These are phyloP conservation scores for Geranium rotundifolium DNA, from an alignment of 345 rosid species.

Conservation along the genomic window DNA sequence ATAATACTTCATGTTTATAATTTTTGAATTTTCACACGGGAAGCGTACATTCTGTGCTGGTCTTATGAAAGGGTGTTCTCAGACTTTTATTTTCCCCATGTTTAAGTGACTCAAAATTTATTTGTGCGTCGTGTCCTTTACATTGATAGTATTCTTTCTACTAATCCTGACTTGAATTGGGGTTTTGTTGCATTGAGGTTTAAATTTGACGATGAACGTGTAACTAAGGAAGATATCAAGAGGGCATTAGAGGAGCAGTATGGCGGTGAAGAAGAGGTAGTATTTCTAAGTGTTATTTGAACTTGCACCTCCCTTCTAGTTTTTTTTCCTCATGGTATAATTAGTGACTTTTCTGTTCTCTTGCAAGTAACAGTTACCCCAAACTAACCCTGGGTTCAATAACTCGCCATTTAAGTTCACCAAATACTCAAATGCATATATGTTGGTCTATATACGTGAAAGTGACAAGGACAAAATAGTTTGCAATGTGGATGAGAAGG, in stretches of 20 bases:
- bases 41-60: neutral
- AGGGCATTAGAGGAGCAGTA: constrained; percentile 97
- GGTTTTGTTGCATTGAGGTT: constrained; percentile 35
- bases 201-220: constrained; percentile 96
- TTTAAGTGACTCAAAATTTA: too few species aligned
- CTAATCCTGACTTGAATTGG: neutral
- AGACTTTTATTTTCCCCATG: neutral
- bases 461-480: constrained; percentile 93
- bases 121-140: neutral
- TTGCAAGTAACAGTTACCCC: constrained; percentile 50
- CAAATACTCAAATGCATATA: constrained; percentile 91
- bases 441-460: constrained; percentile 97
- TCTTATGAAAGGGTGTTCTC: neutral
- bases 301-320: neutral
- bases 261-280: constrained; percentile 97
- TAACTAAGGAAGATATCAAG: constrained; percentile 84
- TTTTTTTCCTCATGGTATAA: neutral
- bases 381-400: constrained; percentile 89
- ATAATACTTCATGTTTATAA: too few species aligned
- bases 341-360: neutral
- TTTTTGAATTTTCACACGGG: neutral
- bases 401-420: constrained; percentile 84
- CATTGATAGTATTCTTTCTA: neutral
- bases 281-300: neutral
- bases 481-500: constrained; percentile 94